These are phyloP conservation scores for Zizania latifolia DNA, from an alignment of 176 grass and related monocot species.

Conservation along the genomic window DNA sequence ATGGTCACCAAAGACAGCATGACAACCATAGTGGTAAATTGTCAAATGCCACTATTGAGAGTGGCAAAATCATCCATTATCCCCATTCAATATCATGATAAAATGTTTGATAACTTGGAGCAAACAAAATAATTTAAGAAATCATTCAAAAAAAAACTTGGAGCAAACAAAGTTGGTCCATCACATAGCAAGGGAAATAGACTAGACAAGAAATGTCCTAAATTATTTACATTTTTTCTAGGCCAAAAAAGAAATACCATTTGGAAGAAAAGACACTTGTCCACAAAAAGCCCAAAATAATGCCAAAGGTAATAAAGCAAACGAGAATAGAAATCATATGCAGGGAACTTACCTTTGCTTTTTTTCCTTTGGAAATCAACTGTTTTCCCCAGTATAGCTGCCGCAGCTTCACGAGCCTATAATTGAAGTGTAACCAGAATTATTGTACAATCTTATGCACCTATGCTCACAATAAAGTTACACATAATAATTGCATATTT, in stretches of 20 bases:
- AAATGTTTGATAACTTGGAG: too few relatives aligned
- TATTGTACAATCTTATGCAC: constrained; percentile 16
- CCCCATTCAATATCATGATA: too few relatives aligned
- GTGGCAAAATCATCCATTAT: background rate
- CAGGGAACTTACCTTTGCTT: constrained; percentile 63
- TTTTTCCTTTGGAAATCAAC: constrained; percentile 98
- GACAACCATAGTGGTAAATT: background rate
- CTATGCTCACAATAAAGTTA: background rate
- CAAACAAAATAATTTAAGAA: too few relatives aligned
- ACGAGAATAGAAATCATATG: background rate
- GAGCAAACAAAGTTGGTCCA: background rate
- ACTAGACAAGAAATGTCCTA: background rate
- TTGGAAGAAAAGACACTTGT: background rate
- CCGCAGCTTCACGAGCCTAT: constrained; percentile 75
- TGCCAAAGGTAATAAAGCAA: constrained; percentile 10
- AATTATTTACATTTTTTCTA: constrained; percentile 14
- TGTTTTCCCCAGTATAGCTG: constrained; percentile 64
- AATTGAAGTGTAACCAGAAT: constrained; percentile 25
- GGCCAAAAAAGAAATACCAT: background rate
- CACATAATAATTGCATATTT: background rate
- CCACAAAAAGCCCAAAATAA: background rate
- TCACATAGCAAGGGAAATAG: background rate
- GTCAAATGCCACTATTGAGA: background rate
- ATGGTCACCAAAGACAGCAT: background rate
- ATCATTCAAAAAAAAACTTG: too few relatives aligned